Base-by-base conservation (phyloP, 2,329 filamentous ascomycete genomes). In the Colletotrichum liriopes region DNA sequence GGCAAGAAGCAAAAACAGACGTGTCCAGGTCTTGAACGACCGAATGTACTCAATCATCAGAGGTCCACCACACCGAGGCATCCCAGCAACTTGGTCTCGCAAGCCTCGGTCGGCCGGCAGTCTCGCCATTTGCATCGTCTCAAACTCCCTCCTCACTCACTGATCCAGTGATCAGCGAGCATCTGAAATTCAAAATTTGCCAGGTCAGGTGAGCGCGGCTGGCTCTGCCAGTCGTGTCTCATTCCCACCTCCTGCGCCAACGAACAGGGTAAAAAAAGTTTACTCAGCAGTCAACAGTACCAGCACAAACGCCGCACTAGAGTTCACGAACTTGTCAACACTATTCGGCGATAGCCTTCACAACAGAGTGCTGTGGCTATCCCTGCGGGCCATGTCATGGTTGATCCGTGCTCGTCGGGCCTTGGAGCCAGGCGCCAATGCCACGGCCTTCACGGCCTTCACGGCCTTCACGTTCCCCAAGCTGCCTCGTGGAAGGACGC, bases 11-110 rank as follows among this genome's bases (percentile, higher is more conserved):
- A 71, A 61, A 59, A 56, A 35, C 49, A 62, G 55, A 37, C 20
- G 37, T 47, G 51, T 35, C 68, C 51, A 52, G 37, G 65, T 45
- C 58, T 59, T 59, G 43, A 58, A 11, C 52, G 43, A 54, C 58
- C 18, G 51, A 52, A 49, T 51, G 39, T 26, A 26, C 58, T 62
- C 58, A 37, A n/a, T 52, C 43, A 47, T 41, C 59, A 63, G 65
- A 59, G 59, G 35, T 72, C 52, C 59, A 72, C 51, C 59, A 72
- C 51, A 72, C 69, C 69, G 69, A 72, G 32, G 45, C 58, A 52
- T 32, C 35, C 45, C 45, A 47, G 23, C 47, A 20, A 23, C 45
- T 63, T 20, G 18, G 20, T 9, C 32, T 55, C 18, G 51, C 29
- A 35, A 47, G 69, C 51, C 49, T 72, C 56, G 56, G 65, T 72